Base-by-base conservation (phyloP, 2,329 filamentous ascomycete species). In the Colletotrichum caudatum region DNA sequence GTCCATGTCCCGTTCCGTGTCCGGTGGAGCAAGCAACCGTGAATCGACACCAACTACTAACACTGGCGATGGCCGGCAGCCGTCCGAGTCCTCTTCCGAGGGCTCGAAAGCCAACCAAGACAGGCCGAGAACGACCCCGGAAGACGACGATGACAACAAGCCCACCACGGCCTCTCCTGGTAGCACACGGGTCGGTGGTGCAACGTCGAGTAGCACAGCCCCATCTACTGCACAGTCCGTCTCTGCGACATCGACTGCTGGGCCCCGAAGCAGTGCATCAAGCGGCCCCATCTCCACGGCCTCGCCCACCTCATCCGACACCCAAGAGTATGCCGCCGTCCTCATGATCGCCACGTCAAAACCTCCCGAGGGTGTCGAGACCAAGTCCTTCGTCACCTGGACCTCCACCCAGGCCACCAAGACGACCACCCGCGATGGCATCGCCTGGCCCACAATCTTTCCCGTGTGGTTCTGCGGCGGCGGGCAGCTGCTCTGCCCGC, bases 401-500 rank as follows among this genome's bases (percentile, higher is more conserved):
- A 39, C 26, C 4, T 69, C 66, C 18, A 64, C 66, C 23, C 53
- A 64, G 26, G 50, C 29, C 23, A 64, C 59, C 2, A 69, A 53
- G 33, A 64, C 60, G 5, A 64, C 51, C 5, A 69, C 51, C 6
- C 53, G 66, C 2, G 26, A 64, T 44, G 66, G 66, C 12, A 23
- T 44, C 33, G 26, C 54, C 23, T 57, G 61, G n/a, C 66, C 66
- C 5, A 41, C 53, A 12, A 58, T 69, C 41, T 58, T 69, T 3
- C 66, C 66, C 5, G 59, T 51, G 2, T 69, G 66, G 66, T 46
- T 41, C n/a, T 69, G 66, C 26, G 61, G 60, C 6, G 50, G 51
- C 8, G 59, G 59, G 1, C 66, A 69, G 35, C 41, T 64, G 2
- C 51, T 69, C 1, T 69, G 66, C 41, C 7, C 63, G 18, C 60